Evolutionary conservation across 441 rosid species (phyloP).

Genomic region (Kokia cookei): DNA sequence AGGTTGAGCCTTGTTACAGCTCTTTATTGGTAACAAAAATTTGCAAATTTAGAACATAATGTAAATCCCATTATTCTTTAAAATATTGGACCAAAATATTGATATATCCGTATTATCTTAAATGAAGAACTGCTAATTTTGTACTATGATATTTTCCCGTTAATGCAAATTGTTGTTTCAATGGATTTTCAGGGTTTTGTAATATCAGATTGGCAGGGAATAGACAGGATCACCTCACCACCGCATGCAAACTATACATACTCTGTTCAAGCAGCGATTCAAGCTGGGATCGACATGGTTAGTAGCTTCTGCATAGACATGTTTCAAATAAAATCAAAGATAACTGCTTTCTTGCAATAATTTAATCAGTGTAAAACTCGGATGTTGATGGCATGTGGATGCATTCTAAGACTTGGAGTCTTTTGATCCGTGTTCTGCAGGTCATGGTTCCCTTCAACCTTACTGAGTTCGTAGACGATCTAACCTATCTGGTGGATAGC

Average conservation of each 20-base stretch:
- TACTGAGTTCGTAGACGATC: constrained; percentile 58
- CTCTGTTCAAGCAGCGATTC: constrained; percentile 55
- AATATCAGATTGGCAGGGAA: constrained; percentile 74
- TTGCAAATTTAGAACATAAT: neutral
- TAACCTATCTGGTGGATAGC: constrained; percentile 48
- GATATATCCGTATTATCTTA: neutral
- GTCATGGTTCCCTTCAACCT: constrained; percentile 70
- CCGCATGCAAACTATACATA: constrained; percentile 51
- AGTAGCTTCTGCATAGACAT: constrained; percentile 11
- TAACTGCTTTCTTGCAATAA: neutral
- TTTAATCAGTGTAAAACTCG: neutral
- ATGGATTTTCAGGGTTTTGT: constrained; percentile 58
- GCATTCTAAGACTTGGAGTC: constrained; percentile 7
- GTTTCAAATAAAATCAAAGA: neutral
- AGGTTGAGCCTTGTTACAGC: neutral
- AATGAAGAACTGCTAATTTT: neutral
- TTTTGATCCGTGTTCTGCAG: constrained; percentile 27
- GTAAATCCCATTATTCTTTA: neutral
- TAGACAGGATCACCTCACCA: constrained; percentile 56
- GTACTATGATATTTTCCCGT: neutral
- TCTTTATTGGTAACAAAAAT: neutral
- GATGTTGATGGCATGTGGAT: neutral
- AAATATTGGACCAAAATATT: neutral
- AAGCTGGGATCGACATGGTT: constrained; percentile 79
- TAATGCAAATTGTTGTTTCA: constrained; percentile 6